A percentile compares a stretch with the other conserved stretches of the same genome.
Evolutionary conservation across 176 grass and related monocot species (phyloP).

Genomic region (Alopecurus myosuroides): DNA sequence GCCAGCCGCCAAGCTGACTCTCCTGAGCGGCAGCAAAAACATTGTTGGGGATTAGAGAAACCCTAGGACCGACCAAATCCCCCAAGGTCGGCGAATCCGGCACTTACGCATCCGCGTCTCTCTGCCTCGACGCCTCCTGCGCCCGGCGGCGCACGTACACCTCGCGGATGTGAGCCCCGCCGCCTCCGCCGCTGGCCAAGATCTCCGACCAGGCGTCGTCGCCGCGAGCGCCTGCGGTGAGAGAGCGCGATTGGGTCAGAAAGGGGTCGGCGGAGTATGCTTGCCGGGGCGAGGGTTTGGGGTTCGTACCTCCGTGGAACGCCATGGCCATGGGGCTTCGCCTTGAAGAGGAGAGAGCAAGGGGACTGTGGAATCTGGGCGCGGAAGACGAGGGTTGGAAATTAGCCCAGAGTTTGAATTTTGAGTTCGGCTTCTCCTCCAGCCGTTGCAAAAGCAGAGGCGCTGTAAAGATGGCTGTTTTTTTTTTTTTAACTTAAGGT

Average conservation of each 20-base stretch:
- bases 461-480: neutral
- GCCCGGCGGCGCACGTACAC: constrained; percentile 58
- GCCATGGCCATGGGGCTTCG: constrained; percentile 51
- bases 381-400: neutral
- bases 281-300: neutral
- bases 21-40: constrained; percentile 8
- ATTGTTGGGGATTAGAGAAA: neutral
- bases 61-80: neutral
- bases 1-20: constrained; percentile 16
- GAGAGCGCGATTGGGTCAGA: neutral
- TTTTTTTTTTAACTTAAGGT: too few relatives aligned
- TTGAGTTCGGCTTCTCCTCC: neutral
- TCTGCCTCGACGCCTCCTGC: constrained; percentile 20
- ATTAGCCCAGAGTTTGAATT: neutral
- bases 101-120: constrained; percentile 35
- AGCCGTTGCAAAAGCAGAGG: neutral
- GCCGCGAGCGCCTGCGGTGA: neutral
- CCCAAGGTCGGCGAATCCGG: neutral
- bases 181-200: constrained; percentile 37
- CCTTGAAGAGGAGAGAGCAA: neutral
- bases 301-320: constrained; percentile 34
- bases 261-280: neutral
- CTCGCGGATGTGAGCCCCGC: constrained; percentile 31
- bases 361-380: neutral
- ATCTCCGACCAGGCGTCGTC: constrained; percentile 72